Evolutionary conservation across 108 stramenopile species (phyloP).

Genomic region (Nitzschia sp.): DNA sequence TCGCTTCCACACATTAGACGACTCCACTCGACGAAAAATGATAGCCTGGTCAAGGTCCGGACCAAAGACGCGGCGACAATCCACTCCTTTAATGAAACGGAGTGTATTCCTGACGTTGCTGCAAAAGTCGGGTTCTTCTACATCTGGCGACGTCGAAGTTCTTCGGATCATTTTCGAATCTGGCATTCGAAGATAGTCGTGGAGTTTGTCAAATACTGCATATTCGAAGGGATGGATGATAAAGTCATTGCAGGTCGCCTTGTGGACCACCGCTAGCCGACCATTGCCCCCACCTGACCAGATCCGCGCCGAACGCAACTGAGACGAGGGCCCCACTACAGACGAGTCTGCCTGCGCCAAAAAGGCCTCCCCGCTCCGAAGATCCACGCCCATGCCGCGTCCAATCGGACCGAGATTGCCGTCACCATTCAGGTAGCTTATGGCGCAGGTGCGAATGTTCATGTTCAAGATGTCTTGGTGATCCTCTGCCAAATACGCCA

Average conservation of each 20-base stretch:
- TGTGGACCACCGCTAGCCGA: slow-evolving; percentile 39
- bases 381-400: slow-evolving; percentile 68
- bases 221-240: slow-evolving; percentile 60
- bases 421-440: slow-evolving; percentile 48
- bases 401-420: slow-evolving; percentile 55
- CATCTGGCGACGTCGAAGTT: slow-evolving; percentile 70
- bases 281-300: slow-evolving; percentile 42
- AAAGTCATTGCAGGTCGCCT: slow-evolving; percentile 11
- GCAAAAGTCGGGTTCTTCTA: slow-evolving; percentile 72
- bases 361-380: slow-evolving; percentile 52
- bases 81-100: slow-evolving; percentile 8
- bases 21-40: slow-evolving; percentile 3
- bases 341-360: slow-evolving; percentile 44
- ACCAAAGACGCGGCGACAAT: slow-evolving; percentile 5
- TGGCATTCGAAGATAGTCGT: slow-evolving; percentile 41
- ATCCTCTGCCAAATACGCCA: slow-evolving; percentile 52
- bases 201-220: slow-evolving; percentile 34
- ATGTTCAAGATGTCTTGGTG: slow-evolving; percentile 23
- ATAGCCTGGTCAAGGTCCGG: slow-evolving; percentile 1
- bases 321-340: slow-evolving; percentile 47
- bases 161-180: slow-evolving; percentile 50
- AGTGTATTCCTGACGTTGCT: slow-evolving; percentile 38
- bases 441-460: slow-evolving; percentile 63
- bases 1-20: slow-evolving; percentile 2
- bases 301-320: slow-evolving; percentile 55